Evolutionary conservation across 495 filamentous ascomycete species (phyloP).

Genomic region (Durotheca rogersii): DNA sequence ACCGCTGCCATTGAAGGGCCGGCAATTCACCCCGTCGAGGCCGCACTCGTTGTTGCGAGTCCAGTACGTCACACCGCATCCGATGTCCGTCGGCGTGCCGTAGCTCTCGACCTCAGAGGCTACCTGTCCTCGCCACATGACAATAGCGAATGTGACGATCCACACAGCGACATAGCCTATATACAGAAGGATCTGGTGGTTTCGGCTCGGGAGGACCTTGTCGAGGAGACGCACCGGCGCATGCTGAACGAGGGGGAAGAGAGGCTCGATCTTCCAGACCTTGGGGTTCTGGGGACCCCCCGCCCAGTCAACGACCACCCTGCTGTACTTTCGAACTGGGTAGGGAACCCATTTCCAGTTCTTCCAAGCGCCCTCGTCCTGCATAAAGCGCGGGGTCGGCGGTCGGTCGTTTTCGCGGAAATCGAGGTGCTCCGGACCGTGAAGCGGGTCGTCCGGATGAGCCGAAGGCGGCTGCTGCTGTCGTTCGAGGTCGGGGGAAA

Average conservation of each 20-base stretch:
- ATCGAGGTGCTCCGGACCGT: constrained; percentile 20
- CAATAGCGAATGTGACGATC: constrained; percentile 68
- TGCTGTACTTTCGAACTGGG: constrained; percentile 42
- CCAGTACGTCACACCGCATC: constrained; percentile 69
- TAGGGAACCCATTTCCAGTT: constrained; percentile 51
- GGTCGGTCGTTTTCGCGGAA: constrained; percentile 30
- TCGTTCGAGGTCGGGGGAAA: constrained; percentile 32
- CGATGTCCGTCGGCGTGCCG: constrained; percentile 63
- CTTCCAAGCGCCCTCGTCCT: constrained; percentile 38
- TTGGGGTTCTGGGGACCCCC: constrained; percentile 67
- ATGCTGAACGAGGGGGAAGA: constrained; percentile 69
- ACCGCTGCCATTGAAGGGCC: constrained; percentile 70
- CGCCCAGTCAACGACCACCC: constrained; percentile 61
- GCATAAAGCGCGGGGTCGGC: constrained; percentile 43
- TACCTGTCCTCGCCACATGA: constrained; percentile 63
- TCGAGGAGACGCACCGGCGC: constrained; percentile 64
- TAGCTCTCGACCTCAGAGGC: constrained; percentile 68
- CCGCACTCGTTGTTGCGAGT: constrained; percentile 70
- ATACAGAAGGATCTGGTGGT: constrained; percentile 59
- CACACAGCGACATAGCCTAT: constrained; percentile 65
- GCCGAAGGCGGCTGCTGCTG: constrained; percentile 26
- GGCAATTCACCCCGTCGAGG: constrained; percentile 73
- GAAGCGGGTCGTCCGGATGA: constrained; percentile 28
- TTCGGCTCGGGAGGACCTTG: constrained; percentile 61
- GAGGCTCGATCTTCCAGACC: constrained; percentile 63